Conservation (phyloP, 1,284 basidiomycete species). For the Gomphus bonarii region DNA sequence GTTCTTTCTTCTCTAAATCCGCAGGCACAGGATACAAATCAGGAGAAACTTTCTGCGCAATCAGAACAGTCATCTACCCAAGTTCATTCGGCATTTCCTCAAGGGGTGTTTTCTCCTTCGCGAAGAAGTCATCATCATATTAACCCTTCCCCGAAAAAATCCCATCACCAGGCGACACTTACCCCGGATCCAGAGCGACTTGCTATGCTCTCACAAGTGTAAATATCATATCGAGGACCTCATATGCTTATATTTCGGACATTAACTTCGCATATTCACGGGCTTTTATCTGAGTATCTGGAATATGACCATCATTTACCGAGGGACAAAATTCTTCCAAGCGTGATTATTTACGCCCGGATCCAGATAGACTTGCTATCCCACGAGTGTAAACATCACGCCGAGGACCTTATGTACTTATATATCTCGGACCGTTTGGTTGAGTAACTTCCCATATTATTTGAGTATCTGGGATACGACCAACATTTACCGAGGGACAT, state of each 20-base stretch:
- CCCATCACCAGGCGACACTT: background rate
- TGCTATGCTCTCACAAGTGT: background rate
- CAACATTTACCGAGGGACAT: no score
- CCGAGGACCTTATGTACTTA: no score
- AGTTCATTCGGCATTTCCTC: background rate
- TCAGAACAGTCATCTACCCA: background rate
- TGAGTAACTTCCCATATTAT: no score
- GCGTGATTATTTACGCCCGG: no score
- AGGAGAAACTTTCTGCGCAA: background rate
- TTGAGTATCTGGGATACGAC: no score
- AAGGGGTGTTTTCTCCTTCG: background rate
- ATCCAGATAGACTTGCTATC: background rate
- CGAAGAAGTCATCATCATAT: background rate
- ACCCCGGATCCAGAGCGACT: no score
- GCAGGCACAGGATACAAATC: background rate
- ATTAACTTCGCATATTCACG: no score
- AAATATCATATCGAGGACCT: background rate
- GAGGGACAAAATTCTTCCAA: no score
- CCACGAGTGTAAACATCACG: background rate
- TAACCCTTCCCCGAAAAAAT: background rate
- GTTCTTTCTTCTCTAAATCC: background rate
- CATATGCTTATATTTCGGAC: no score
- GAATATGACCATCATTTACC: no score
- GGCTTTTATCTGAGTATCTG: no score
- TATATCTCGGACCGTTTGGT: no score